These are phyloP conservation scores for Tylopilus sp. DNA, from an alignment of 768 basidiomycete genomes.

Conservation along the genomic window DNA sequence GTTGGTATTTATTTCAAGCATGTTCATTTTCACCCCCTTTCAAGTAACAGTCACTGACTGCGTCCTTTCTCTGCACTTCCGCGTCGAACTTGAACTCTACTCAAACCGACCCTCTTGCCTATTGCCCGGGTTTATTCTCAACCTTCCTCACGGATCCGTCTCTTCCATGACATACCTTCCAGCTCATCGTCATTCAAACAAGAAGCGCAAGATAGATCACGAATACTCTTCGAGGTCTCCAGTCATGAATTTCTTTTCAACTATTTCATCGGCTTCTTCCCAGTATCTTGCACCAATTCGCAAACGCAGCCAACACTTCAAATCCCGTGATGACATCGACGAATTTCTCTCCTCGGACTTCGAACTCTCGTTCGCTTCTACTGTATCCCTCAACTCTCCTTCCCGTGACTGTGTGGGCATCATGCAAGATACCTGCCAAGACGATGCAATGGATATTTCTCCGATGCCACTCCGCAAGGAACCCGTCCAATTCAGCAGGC, in stretches of 20 bases:
- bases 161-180: slow-evolving; percentile 36
- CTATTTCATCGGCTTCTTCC: slow-evolving; percentile 39
- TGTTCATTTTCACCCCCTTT: slow-evolving; percentile 14
- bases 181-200: slow-evolving; percentile 40
- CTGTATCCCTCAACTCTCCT: slow-evolving; percentile 76
- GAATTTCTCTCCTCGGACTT: slow-evolving; percentile 73
- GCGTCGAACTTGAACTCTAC: slow-evolving; percentile 6
- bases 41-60: slow-evolving; percentile 15
- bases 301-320: slow-evolving; percentile 45
- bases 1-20: slow-evolving; percentile 29
- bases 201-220: slow-evolving; percentile 43
- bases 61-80: slow-evolving; percentile 1
- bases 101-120: slow-evolving; percentile 11
- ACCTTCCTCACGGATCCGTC: slow-evolving; percentile 26
- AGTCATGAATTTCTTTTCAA: slow-evolving; percentile 56
- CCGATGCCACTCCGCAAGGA: slow-evolving; percentile 46
- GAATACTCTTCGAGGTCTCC: slow-evolving; percentile 27
- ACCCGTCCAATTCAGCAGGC: slow-evolving; percentile 29
- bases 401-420: slow-evolving; percentile 45
- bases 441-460: slow-evolving; percentile 80
- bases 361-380: slow-evolving; percentile 80
- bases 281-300: slow-evolving; percentile 43
- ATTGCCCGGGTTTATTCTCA: not conserved
- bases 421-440: slow-evolving; percentile 45
- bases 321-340: slow-evolving; percentile 52